phyloP scores from a whole-genome alignment of 2,329 filamentous ascomycete species.

The Cryphonectria nitschkei region DNA sequence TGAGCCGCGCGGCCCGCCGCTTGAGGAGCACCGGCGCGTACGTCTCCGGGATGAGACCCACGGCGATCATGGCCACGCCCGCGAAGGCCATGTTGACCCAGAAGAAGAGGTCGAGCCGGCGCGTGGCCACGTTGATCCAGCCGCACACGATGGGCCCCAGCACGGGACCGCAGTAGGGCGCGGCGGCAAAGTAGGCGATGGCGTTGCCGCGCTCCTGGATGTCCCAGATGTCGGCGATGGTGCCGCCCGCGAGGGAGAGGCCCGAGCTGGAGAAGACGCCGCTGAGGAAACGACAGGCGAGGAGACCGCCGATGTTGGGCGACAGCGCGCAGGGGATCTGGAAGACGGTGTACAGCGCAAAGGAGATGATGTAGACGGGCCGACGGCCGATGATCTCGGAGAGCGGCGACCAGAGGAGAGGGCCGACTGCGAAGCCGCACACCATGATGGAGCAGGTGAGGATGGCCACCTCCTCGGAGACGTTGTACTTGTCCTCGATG shows the following conservation, averaged over 20 bases:
- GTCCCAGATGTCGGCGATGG: slow-evolving; percentile 51
- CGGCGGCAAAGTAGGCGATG: slow-evolving; percentile 43
- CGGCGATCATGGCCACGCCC: slow-evolving; percentile 19
- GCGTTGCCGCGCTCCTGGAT: slow-evolving; percentile 48
- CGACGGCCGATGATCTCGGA: slow-evolving; percentile 49
- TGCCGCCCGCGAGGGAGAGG: slow-evolving; percentile 50
- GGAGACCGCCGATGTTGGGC: slow-evolving; percentile 37
- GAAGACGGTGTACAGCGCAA: slow-evolving; percentile 15
- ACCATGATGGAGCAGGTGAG: slow-evolving; percentile 37
- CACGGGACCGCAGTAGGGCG: slow-evolving; percentile 44
- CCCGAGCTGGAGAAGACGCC: slow-evolving; percentile 52
- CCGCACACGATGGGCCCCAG: slow-evolving; percentile 46
- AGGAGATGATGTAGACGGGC: slow-evolving; percentile 15
- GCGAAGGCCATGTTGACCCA: slow-evolving; percentile 41
- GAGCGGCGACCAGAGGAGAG: slow-evolving; percentile 48
- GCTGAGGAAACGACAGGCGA: slow-evolving; percentile 50
- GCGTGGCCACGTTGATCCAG: slow-evolving; percentile 41
- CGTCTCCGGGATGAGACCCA: slow-evolving; percentile 42
- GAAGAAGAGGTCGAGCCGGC: slow-evolving; percentile 50
- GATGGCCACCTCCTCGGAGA: slow-evolving; percentile 6
- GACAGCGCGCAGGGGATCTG: slow-evolving; percentile 16
- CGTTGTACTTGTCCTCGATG: slow-evolving; percentile 10
- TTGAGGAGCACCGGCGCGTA: slow-evolving; percentile 42
- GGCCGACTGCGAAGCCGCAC: slow-evolving; percentile 51
- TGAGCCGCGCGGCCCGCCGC: slow-evolving; percentile 1